phyloP scores from a whole-genome alignment of 2,329 filamentous ascomycete genomes.

The Verticillium isaacii region DNA sequence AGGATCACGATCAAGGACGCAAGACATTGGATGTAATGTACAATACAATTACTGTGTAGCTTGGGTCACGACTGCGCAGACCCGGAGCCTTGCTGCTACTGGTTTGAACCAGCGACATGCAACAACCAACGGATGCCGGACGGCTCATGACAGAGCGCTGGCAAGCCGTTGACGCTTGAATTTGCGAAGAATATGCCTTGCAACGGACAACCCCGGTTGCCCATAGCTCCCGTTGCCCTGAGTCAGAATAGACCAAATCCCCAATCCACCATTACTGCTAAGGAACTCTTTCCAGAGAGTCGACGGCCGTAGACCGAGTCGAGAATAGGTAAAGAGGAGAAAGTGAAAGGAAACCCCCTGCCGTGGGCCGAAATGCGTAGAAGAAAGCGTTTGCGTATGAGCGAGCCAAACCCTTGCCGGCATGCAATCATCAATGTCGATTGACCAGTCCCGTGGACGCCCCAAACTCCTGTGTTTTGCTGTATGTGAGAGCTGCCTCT shows the following conservation, averaged over 20 bases:
- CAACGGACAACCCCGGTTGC: neutral
- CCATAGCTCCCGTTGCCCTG: neutral
- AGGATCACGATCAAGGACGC: neutral
- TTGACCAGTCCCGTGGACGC: constrained; percentile 9
- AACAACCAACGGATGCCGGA: neutral
- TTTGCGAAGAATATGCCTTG: constrained; percentile 10
- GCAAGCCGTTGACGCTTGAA: neutral
- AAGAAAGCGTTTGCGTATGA: constrained; percentile 1
- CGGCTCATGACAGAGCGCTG: neutral
- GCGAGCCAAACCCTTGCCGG: neutral
- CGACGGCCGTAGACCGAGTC: neutral
- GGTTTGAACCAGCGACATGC: neutral
- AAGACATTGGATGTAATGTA: neutral
- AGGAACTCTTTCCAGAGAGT: constrained; percentile 11
- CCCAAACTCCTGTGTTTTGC: constrained; percentile 14
- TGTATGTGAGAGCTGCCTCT: constrained; percentile 9
- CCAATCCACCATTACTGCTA: constrained; percentile 8
- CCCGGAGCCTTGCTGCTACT: neutral
- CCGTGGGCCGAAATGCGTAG: constrained; percentile 11
- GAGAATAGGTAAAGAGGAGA: constrained; percentile 7
- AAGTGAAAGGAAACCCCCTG: constrained; percentile 7
- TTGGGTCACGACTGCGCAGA: neutral
- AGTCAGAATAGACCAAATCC: neutral
- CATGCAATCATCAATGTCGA: neutral
- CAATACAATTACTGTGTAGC: neutral